Evolutionary conservation across 148 eudicot genomes (phyloP), one percentile per base, ranked within the genome.

Genomic region (Suaeda aralocaspica): DNA sequence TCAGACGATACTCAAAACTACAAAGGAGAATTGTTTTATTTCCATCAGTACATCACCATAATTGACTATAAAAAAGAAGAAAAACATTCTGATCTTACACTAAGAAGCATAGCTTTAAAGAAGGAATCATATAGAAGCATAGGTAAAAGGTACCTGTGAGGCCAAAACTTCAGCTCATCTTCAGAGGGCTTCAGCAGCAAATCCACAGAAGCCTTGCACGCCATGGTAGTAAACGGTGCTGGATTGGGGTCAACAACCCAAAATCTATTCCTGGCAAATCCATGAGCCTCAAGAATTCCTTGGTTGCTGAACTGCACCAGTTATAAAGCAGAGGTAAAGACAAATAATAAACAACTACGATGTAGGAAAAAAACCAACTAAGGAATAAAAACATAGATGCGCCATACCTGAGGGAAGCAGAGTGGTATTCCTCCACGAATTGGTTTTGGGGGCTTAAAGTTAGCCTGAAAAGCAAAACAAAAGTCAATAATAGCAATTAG

Each of bases 401-500:
- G 67, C 86, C 87, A 70, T 77, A 94, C 98, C 79, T 94, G 98
- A 61, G 98, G 98, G 78, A 94, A 94, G 86, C 95, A 89, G 66
- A 94, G 76, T 31, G 98, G 98, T 79, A 94, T 94, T 62, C 98
- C 98, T 76, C 98, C 98, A 68, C 98, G 98, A 78, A 94, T 94
- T 63, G 97, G 78, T 83, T 91, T 94, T 12, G 97, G 92, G 77
- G 96, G 92, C 79, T 85, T 88, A 79, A 85, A 94, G 61, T 80
- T 85, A 63, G 97, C 92, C 98, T 94, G 86, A 74, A 80, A 42
- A 55, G 8, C 69, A 78, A 15, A 56, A n/a, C 57, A 78, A 56
- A 60, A 4, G 26, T 69, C 45, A 67, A 10, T 31, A 62, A 45
- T 44, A 41, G 45, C 57, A 55, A 25, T 22, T 68, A 26, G 31